phyloP scores from a whole-genome alignment of 768 basidiomycete species.

The Mycena maculata region DNA sequence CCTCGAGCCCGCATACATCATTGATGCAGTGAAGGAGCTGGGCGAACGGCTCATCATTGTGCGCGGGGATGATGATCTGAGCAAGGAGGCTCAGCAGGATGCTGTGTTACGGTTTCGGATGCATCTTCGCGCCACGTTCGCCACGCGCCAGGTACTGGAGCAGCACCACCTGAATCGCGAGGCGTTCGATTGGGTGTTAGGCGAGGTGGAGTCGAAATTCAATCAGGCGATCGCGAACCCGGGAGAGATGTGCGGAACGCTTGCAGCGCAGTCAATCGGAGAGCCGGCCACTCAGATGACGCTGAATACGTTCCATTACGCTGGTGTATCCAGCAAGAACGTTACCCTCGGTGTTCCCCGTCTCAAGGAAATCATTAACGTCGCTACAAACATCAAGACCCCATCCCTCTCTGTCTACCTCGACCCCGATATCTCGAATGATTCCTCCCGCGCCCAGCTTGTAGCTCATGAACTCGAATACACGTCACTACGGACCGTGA shows the following conservation, averaged over 20 bases:
- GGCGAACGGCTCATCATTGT: conserved; percentile 84
- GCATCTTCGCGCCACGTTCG: conserved; percentile 91
- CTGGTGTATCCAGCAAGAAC: conserved; percentile 99
- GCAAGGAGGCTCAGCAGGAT: conserved; percentile 84
- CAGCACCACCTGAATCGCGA: conserved; percentile 88
- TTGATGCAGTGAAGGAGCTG: conserved; percentile 82
- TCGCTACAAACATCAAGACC: conserved; percentile 98
- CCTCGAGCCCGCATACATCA: conserved; percentile 87
- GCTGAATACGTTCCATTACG: conserved; percentile 99
- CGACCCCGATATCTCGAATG: conserved; percentile 72
- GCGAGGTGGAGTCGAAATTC: conserved; percentile 96
- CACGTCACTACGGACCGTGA: conserved; percentile 93
- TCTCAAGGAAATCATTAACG: conserved; percentile 99
- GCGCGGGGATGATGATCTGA: conserved; percentile 85
- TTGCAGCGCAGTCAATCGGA: conserved; percentile 98
- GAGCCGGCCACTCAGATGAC: conserved; percentile 99
- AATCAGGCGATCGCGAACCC: conserved; percentile 92
- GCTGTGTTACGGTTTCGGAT: conserved; percentile 94
- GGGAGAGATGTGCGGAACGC: conserved; percentile 98
- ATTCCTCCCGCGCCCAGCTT: conserved; percentile 77
- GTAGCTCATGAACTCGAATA: conserved; percentile 95
- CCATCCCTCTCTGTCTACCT: conserved; percentile 96
- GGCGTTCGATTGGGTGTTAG: conserved; percentile 97
- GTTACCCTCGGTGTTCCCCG: conserved; percentile 99
- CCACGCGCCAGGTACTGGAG: conserved; percentile 88